A percentile compares a stretch with the other conserved stretches of the same genome.
Evolutionary conservation across 495 filamentous ascomycete genomes (phyloP).

Genomic region (Bacidia gigantensis): DNA sequence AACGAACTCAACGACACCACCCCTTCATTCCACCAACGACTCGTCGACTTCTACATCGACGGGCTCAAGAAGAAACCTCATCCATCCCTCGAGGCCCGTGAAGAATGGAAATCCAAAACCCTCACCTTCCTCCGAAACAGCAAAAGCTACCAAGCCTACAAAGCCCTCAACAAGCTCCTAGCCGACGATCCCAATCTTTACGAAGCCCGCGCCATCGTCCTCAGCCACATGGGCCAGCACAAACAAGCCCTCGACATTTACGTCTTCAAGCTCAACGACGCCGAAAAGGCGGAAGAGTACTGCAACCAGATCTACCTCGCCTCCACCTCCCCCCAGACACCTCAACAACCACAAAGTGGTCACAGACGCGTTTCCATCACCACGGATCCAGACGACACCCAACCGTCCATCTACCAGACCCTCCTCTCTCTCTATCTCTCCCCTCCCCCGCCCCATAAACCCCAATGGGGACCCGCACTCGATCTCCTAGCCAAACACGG

Average conservation of each 20-base stretch:
- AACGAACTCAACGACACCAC: slow-evolving; percentile 71
- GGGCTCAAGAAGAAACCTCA: slow-evolving; percentile 38
- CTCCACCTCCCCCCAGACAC: slow-evolving; percentile 1
- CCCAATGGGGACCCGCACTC: slow-evolving; percentile 66
- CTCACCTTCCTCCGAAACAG: slow-evolving; percentile 63
- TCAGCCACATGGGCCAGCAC: slow-evolving; percentile 92
- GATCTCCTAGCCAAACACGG: slow-evolving; percentile 83
- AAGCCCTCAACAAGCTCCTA: slow-evolving; percentile 60
- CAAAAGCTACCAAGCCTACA: slow-evolving; percentile 63
- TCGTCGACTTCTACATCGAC: slow-evolving; percentile 64
- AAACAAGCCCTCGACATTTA: slow-evolving; percentile 91
- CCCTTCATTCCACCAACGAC: slow-evolving; percentile 71
- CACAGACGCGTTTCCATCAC: not conserved
- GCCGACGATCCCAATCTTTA: slow-evolving; percentile 74
- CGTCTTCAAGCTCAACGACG: slow-evolving; percentile 82
- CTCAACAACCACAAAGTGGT: not conserved
- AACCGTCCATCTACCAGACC: slow-evolving; percentile 74
- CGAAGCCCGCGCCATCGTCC: slow-evolving; percentile 80
- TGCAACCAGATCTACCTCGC: slow-evolving; percentile 12
- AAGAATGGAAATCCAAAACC: slow-evolving; percentile 47
- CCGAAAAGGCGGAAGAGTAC: slow-evolving; percentile 84
- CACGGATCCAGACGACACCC: slow-evolving; percentile 38
- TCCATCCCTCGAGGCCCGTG: slow-evolving; percentile 35
- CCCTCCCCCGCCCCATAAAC: slow-evolving; percentile 60
- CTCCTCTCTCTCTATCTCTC: slow-evolving; percentile 81